These are phyloP conservation scores for Coemansia sp. DNA, from an alignment of 192 early-diverging fungal genomes.

Conservation along the genomic window DNA sequence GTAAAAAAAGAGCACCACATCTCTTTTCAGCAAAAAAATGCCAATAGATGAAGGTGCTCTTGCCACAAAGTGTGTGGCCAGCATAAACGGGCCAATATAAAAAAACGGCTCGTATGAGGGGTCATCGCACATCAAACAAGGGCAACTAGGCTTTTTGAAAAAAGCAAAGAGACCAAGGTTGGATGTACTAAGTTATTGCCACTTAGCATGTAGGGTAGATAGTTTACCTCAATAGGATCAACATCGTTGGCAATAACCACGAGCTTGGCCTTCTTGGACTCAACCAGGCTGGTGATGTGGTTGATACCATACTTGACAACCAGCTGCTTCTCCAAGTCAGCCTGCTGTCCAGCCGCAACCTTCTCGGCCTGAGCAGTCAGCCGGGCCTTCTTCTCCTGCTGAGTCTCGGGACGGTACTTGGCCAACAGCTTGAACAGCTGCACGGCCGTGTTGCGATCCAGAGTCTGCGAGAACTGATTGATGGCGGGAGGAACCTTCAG, in stretches of 20 bases:
- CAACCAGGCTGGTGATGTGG: conserved; percentile 96
- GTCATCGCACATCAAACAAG: conserved; percentile 48
- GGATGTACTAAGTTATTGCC: conserved; percentile 23
- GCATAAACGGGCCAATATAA: conserved; percentile 1
- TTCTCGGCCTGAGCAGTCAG: conserved; percentile 81
- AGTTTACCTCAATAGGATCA: conserved; percentile 90
- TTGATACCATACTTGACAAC: conserved; percentile 99
- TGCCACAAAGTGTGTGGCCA: too few species aligned
- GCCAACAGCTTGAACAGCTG: conserved; percentile 96
- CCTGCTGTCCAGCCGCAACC: conserved; percentile 85
- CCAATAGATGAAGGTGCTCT: too few species aligned
- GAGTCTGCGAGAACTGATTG: conserved; percentile 98
- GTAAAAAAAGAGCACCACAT: too few species aligned
- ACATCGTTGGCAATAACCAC: conserved; percentile 99
- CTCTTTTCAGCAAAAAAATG: too few species aligned
- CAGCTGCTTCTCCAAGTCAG: conserved; percentile 89
- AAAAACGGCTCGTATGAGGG: conserved; percentile 21
- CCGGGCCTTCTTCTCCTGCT: conserved; percentile 93
- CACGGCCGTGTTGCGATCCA: conserved; percentile 99
- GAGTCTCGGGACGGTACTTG: conserved; percentile 99
- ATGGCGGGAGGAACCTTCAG: conserved; percentile 99
- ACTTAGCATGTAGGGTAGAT: background rate
- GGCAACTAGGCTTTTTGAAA: background rate
- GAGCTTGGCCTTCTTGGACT: conserved; percentile 98
- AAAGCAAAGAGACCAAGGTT: background rate